Evolutionary conservation across 2,329 filamentous ascomycete genomes (phyloP).

Genomic region (Ophiostoma australiae): DNA sequence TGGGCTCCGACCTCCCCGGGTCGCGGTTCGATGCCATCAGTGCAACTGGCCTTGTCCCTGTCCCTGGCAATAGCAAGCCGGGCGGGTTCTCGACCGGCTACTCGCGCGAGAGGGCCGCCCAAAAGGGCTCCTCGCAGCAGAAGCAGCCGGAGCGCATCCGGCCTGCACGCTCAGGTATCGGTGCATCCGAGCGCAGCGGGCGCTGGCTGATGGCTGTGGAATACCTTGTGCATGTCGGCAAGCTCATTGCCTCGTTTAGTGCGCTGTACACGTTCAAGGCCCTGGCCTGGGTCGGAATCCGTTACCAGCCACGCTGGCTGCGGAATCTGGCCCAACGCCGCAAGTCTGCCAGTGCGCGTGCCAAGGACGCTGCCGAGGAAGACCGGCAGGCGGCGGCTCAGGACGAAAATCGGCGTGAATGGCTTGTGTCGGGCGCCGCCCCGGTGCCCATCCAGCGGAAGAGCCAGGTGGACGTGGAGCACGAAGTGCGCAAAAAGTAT

Average conservation of each 20-base stretch:
- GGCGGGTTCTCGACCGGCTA: constrained; percentile 52
- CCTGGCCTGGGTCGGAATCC: constrained; percentile 57
- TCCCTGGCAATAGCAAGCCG: constrained; percentile 45
- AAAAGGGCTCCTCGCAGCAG: constrained; percentile 47
- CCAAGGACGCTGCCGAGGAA: constrained; percentile 21
- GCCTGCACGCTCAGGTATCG: constrained; percentile 59
- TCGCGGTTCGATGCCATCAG: constrained; percentile 50
- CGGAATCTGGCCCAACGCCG: constrained; percentile 45
- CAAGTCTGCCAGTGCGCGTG: constrained; percentile 30
- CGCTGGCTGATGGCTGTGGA: constrained; percentile 72
- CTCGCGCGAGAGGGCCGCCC: constrained; percentile 63
- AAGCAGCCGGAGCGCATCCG: constrained; percentile 41
- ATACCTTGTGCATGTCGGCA: constrained; percentile 70
- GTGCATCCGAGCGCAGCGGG: constrained; percentile 70
- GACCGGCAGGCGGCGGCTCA: not conserved
- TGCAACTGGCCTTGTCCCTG: constrained; percentile 51
- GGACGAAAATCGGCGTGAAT: not conserved
- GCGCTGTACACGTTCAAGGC: constrained; percentile 51
- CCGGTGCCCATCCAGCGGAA: constrained; percentile 47
- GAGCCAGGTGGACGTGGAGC: constrained; percentile 61
- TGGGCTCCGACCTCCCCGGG: constrained; percentile 44
- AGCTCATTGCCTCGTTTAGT: constrained; percentile 55
- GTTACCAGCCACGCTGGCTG: constrained; percentile 60
- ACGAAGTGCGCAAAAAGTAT: constrained; percentile 64
- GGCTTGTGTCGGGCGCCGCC: constrained; percentile 30